phyloP scores from a whole-genome alignment of 1,284 basidiomycete genomes.

The Cutaneotrichosporon curvatum region DNA sequence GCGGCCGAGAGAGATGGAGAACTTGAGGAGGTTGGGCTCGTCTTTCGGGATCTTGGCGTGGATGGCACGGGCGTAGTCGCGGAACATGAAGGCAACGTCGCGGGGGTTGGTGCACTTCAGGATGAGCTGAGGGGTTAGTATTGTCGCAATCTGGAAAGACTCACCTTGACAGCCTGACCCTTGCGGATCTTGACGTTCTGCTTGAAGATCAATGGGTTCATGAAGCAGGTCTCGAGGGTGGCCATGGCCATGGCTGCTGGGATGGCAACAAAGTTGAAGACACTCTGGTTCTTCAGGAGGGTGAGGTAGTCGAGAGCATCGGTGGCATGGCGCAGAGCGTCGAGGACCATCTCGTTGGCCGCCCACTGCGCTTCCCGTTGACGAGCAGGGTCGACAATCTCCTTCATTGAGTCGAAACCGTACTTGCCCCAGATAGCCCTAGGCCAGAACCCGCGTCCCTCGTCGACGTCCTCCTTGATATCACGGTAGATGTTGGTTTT shows the following conservation, averaged over 20 bases:
- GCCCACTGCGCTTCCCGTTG: conserved; percentile 65
- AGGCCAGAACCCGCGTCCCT: conserved; percentile 90
- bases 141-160: conserved; percentile 32
- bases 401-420: conserved; percentile 55
- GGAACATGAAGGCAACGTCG: conserved; percentile 85
- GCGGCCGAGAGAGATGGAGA: conserved; percentile 75
- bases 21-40: conserved; percentile 78
- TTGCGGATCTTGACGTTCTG: conserved; percentile 94
- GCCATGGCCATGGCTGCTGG: conserved; percentile 96
- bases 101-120: conserved; percentile 84
- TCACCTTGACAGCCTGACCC: conserved; percentile 72
- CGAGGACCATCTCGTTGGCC: conserved; percentile 81
- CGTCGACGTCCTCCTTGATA: conserved; percentile 83
- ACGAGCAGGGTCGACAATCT: conserved; percentile 47
- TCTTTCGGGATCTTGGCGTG: conserved; percentile 69
- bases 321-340: conserved; percentile 76
- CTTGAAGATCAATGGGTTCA: conserved; percentile 85
- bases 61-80: conserved; percentile 71
- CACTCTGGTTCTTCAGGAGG: conserved; percentile 78
- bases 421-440: conserved; percentile 78
- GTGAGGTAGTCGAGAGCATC: conserved; percentile 86
- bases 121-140: conserved; percentile 58
- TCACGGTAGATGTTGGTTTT: conserved; percentile 99
- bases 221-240: conserved; percentile 83
- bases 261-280: conserved; percentile 96